Evolutionary conservation across 495 filamentous ascomycete genomes (phyloP).

Genomic region (Articulospora tetracladia): DNA sequence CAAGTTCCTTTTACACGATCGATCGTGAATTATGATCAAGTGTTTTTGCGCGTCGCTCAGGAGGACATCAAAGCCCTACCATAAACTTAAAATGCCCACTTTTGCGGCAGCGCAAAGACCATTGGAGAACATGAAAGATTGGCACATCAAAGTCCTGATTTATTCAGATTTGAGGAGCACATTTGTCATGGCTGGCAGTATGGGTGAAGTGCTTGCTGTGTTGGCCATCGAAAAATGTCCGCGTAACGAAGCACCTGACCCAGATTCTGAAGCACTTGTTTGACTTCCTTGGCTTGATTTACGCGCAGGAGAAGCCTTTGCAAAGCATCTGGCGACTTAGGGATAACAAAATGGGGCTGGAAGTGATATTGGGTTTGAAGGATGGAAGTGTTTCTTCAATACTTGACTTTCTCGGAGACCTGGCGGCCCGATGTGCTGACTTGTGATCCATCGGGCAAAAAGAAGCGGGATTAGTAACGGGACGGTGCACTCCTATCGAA

Average conservation of each 20-base stretch:
- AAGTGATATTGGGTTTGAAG: not conserved
- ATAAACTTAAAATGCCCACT: not conserved
- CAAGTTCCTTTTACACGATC: not conserved
- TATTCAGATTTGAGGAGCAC: not conserved
- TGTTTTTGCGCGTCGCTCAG: not conserved
- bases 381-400: not conserved
- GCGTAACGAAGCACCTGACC: not conserved
- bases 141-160: not conserved
- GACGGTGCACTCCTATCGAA: no score
- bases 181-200: not conserved
- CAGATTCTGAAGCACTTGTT: no score
- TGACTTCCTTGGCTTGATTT: no score
- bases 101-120: not conserved
- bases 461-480: no score
- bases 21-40: not conserved
- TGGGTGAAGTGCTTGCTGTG: not conserved
- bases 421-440: no score
- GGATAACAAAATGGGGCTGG: no score
- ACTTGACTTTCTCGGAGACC: no score
- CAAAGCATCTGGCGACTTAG: no score
- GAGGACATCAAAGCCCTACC: not conserved
- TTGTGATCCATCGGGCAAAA: no score
- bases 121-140: not conserved
- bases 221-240: not conserved
- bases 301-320: no score